A percentile compares a stretch with the other conserved stretches of the same genome.
Conservation (phyloP, 805 yeast genomes). For the Saturnispora hagleri region DNA sequence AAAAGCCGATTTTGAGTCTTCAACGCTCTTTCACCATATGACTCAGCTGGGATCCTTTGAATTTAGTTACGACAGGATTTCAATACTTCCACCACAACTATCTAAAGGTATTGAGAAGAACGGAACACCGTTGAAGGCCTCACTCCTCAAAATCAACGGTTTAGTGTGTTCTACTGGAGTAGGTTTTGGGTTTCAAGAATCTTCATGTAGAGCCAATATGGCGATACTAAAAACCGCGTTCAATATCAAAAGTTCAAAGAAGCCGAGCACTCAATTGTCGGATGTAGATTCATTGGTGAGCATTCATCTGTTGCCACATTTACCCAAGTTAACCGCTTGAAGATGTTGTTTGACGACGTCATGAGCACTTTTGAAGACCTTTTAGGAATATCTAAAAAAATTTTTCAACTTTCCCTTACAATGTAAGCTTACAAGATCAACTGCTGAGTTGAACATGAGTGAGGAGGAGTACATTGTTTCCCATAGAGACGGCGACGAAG, state of each 20-base stretch:
- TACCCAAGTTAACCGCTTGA: neutral
- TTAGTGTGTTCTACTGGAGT: constrained; percentile 4
- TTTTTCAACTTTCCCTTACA: neutral
- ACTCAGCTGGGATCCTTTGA: neutral
- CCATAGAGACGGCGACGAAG: constrained; percentile 10
- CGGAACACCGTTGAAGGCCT: neutral
- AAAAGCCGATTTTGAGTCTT: neutral
- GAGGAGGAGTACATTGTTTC: constrained; percentile 13
- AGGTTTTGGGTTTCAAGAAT: constrained; percentile 1
- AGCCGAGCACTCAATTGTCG: neutral
- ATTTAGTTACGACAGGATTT: neutral
- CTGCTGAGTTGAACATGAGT: constrained; percentile 6
- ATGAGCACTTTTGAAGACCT: neutral
- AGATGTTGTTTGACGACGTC: neutral
- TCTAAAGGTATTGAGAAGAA: neutral
- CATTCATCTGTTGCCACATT: neutral
- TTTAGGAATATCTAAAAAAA: neutral
- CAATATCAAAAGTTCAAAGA: neutral
- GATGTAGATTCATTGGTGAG: neutral
- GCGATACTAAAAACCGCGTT: neutral
- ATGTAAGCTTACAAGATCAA: neutral
- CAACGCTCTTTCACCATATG: neutral
- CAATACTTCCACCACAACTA: neutral
- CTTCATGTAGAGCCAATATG: neutral
- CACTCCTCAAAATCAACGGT: neutral